These are phyloP conservation scores for Ceratocystis variospora DNA, from an alignment of 2,329 filamentous ascomycete genomes.

Conservation along the genomic window DNA sequence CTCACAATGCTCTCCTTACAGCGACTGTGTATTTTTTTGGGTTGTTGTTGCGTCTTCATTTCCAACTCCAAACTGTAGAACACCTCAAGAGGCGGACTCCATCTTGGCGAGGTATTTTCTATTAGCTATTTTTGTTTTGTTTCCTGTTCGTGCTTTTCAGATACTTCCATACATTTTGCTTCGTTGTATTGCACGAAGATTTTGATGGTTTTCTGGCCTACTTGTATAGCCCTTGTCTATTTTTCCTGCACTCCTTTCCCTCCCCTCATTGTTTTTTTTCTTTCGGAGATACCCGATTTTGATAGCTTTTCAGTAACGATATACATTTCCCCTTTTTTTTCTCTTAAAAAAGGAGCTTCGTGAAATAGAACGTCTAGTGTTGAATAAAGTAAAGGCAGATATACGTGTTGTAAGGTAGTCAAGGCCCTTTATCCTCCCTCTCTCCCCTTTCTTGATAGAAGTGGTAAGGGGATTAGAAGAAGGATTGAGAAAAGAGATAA, in stretches of 20 bases:
- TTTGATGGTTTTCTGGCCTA: not conserved
- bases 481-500: not conserved
- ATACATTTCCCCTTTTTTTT: not conserved
- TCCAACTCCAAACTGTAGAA: not conserved
- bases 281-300: not conserved
- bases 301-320: not conserved
- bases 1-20: not conserved
- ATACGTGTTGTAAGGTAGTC: too few relatives aligned
- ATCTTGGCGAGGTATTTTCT: not conserved
- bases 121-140: not conserved
- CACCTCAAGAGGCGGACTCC: not conserved
- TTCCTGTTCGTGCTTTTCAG: not conserved
- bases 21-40: not conserved
- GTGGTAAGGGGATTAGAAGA: not conserved
- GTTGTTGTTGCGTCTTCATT: not conserved
- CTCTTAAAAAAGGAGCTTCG: not conserved
- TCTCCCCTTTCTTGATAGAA: not conserved
- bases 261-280: not conserved
- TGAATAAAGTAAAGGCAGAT: not conserved
- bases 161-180: not conserved
- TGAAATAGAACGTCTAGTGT: not conserved
- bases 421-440: too few relatives aligned
- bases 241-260: not conserved
- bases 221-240: not conserved
- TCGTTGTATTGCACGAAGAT: not conserved